phyloP scores from a whole-genome alignment of 2,329 filamentous ascomycete species.

The Ascomycota sp. region DNA sequence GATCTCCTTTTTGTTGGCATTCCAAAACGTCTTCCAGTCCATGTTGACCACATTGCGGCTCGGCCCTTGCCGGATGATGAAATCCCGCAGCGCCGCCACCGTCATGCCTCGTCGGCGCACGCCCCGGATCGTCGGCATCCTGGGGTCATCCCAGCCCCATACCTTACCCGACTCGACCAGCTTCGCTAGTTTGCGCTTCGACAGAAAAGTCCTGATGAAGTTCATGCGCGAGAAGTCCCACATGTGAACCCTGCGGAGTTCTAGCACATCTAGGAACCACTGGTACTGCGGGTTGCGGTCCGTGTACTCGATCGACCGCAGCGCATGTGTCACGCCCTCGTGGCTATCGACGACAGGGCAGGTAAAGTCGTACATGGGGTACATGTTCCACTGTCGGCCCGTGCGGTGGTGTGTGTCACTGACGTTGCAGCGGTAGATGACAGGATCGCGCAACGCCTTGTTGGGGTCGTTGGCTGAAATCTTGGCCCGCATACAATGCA shows the following conservation, averaged over 20 bases:
- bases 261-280: slow-evolving; percentile 61
- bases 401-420: slow-evolving; percentile 54
- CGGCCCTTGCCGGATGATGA: slow-evolving; percentile 68
- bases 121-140: slow-evolving; percentile 69
- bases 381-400: slow-evolving; percentile 63
- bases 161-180: slow-evolving; percentile 59
- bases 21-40: slow-evolving; percentile 63
- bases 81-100: slow-evolving; percentile 58
- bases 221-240: slow-evolving; percentile 76
- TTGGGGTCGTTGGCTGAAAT: slow-evolving; percentile 83
- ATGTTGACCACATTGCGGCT: slow-evolving; percentile 68
- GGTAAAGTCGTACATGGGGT: slow-evolving; percentile 74
- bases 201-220: slow-evolving; percentile 65
- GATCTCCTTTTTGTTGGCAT: slow-evolving; percentile 62
- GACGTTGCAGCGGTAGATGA: slow-evolving; percentile 84
- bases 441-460: slow-evolving; percentile 87
- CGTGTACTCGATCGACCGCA: slow-evolving; percentile 72
- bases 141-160: slow-evolving; percentile 71
- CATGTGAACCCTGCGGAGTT: slow-evolving; percentile 58
- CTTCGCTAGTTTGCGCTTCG: slow-evolving; percentile 72
- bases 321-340: slow-evolving; percentile 67
- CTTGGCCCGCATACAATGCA: slow-evolving; percentile 88
- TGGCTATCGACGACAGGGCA: slow-evolving; percentile 64
- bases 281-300: slow-evolving; percentile 74
- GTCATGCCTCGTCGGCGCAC: slow-evolving; percentile 63